Evolutionary conservation across 1,284 basidiomycete genomes (phyloP).

Genomic region (Phenoliferia sp.): DNA sequence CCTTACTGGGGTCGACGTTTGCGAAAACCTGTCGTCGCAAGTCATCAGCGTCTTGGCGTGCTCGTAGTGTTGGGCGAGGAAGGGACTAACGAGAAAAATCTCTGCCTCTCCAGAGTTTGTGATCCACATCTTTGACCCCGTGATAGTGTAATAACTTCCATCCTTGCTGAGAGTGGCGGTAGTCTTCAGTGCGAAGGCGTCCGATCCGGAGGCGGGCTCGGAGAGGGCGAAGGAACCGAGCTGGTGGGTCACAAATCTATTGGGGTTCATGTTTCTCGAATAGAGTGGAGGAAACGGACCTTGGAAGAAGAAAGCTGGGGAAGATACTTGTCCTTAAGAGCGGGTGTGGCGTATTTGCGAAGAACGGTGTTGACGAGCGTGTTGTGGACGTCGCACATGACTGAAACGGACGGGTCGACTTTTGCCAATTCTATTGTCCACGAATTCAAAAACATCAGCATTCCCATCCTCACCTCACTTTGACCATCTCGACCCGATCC

Average conservation of each 20-base stretch:
- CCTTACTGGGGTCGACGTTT: conserved; percentile 88
- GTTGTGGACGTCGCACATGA: conserved; percentile 97
- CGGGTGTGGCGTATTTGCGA: conserved; percentile 76
- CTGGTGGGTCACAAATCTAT: conserved; percentile 46
- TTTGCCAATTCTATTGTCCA: conserved; percentile 74
- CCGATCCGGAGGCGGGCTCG: conserved; percentile 87
- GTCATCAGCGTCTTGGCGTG: not conserved
- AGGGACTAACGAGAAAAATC: conserved; percentile 53
- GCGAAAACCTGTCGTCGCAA: conserved; percentile 67
- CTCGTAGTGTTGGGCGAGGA: no score
- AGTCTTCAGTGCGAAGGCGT: conserved; percentile 95
- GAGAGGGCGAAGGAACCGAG: conserved; percentile 95
- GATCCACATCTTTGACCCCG: conserved; percentile 99
- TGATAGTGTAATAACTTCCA: conserved; percentile 68
- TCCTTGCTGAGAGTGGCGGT: conserved; percentile 79
- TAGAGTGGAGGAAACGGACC: conserved; percentile 48
- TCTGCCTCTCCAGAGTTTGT: conserved; percentile 97
- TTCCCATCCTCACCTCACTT: not conserved
- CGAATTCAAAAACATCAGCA: not conserved
- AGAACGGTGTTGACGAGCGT: conserved; percentile 92
- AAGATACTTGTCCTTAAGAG: conserved; percentile 83
- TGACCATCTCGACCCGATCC: conserved; percentile 2
- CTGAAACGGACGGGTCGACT: conserved; percentile 92
- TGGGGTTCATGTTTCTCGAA: not conserved
- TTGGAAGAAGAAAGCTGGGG: conserved; percentile 73